A percentile compares a stretch with the other conserved stretches of the same genome.
These are phyloP conservation scores for Rhododendron ovatum DNA, from an alignment of 148 eudicot genomes.

Conservation along the genomic window DNA sequence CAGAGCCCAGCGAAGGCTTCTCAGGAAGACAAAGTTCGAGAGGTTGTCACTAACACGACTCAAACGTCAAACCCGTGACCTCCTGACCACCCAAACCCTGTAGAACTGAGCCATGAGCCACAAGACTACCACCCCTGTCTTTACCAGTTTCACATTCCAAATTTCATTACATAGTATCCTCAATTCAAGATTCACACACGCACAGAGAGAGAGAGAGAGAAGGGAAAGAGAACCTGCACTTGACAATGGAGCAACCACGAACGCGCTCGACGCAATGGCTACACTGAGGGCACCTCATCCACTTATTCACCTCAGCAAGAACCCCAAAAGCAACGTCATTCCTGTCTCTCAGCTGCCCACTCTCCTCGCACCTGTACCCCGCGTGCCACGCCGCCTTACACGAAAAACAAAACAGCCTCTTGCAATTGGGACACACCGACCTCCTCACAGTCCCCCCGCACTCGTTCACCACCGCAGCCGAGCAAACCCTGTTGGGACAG, in stretches of 20 bases:
- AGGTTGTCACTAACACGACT: too few species aligned
- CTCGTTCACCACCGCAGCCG: constrained; percentile 37
- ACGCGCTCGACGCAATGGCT: constrained; percentile 30
- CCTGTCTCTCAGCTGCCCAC: constrained; percentile 32
- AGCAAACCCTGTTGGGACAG: constrained; percentile 41
- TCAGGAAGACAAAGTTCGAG: too few species aligned
- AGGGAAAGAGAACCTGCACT: not conserved
- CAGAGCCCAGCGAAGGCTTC: too few species aligned
- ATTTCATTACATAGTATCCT: not conserved
- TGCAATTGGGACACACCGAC: constrained; percentile 34
- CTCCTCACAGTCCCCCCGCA: constrained; percentile 32
- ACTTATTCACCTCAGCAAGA: constrained; percentile 31
- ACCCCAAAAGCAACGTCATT: constrained; percentile 41
- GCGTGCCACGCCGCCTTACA: constrained; percentile 46
- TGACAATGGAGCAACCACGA: constrained; percentile 25
- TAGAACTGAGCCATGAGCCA: too few species aligned
- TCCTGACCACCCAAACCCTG: too few species aligned
- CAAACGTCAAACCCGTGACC: too few species aligned
- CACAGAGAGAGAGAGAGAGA: not conserved
- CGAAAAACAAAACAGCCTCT: constrained; percentile 32
- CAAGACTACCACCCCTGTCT: too few species aligned
- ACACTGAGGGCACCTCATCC: constrained; percentile 51
- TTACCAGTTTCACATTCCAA: not conserved
- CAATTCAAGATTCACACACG: not conserved
- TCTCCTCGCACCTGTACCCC: constrained; percentile 45